phyloP scores from a whole-genome alignment of 306 rosid species.

The Vigna hirtella region DNA sequence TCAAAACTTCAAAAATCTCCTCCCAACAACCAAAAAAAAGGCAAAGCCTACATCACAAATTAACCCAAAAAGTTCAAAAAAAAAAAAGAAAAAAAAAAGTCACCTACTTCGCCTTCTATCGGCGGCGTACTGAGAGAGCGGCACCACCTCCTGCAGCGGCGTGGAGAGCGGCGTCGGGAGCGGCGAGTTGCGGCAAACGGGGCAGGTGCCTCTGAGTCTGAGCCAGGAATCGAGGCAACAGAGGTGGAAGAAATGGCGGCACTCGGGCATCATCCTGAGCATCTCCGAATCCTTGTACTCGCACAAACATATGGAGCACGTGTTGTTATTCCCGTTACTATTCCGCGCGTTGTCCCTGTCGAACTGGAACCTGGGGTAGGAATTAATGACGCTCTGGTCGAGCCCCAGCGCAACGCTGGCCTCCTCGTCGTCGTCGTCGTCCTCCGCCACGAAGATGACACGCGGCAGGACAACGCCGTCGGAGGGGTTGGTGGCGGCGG shows the following conservation, averaged over 20 bases:
- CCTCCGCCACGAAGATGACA: conserved; percentile 80
- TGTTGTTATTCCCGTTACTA: conserved; percentile 25
- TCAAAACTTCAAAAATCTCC: background rate
- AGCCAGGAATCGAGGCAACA: conserved; percentile 79
- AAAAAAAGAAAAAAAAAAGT: conserved; percentile 1
- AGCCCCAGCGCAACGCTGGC: conserved; percentile 57
- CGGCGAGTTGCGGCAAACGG: conserved; percentile 96
- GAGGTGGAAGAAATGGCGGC: conserved; percentile 47
- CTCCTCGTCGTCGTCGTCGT: conserved; percentile 52
- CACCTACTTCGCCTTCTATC: conserved; percentile 78
- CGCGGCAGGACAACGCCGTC: conserved; percentile 72
- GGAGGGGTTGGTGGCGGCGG: background rate
- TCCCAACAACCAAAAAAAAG: background rate
- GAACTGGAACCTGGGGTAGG: conserved; percentile 82
- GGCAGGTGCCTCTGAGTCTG: conserved; percentile 90
- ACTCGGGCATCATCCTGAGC: conserved; percentile 56
- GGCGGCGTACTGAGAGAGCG: conserved; percentile 78
- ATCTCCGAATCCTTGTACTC: conserved; percentile 55
- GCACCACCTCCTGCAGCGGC: conserved; percentile 91
- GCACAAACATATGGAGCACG: conserved; percentile 50
- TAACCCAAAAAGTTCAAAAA: background rate
- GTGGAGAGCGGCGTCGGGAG: conserved; percentile 88
- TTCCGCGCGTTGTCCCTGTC: conserved; percentile 38
- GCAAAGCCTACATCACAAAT: background rate
- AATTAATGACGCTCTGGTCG: conserved; percentile 66